Base-by-base conservation (phyloP, 306 rosid genomes). In the Glycyrrhiza uralensis region DNA sequence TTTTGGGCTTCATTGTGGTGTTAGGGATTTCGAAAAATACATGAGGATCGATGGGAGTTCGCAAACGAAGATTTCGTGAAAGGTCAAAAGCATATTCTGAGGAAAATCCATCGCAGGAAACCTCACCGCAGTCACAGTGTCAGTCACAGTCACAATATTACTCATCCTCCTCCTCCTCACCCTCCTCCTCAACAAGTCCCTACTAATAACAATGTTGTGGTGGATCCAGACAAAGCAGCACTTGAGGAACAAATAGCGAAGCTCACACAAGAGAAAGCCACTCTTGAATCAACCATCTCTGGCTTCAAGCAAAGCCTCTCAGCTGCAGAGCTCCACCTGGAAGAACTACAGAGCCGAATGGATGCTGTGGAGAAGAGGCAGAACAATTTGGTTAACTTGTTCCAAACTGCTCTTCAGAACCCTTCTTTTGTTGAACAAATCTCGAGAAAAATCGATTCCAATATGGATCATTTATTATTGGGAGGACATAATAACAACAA, bases 91-190 rank as follows among this genome's bases (percentile, higher is more conserved):
- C 89, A 93, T 79, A 91, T 87, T 50, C 98, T 93, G 64, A 91
- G 87, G 69, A 82, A 87, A 63, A 93, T 93, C 75, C 88, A 93
- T 77, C 93, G 98, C 23, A 82, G 93, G 79, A 93, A 91, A 85
- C 96, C 98, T 32, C 83, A 89, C 61, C 97, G 91, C 80, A 93
- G 94, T 81, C 97, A 93, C 76, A 93, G 97, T n/a, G n/a, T n/a
- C n/a, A n/a, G n/a, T n/a, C n/a, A n/a, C n/a, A n/a, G n/a, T n/a
- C n/a, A n/a, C n/a, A n/a, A n/a, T n/a, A n/a, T n/a, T n/a, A n/a
- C n/a, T 78, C 73, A 83, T 68, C 91, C 98, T 66, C 97, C 84
- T n/a, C n/a, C n/a, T n/a, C n/a, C n/a, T n/a, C n/a, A n/a, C n/a
- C n/a, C n/a, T n/a, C n/a, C n/a, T n/a, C n/a, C n/a, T n/a, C n/a